phyloP scores from a whole-genome alignment of 257 asterid genomes.

The Nicotiana tomentosiformis region DNA sequence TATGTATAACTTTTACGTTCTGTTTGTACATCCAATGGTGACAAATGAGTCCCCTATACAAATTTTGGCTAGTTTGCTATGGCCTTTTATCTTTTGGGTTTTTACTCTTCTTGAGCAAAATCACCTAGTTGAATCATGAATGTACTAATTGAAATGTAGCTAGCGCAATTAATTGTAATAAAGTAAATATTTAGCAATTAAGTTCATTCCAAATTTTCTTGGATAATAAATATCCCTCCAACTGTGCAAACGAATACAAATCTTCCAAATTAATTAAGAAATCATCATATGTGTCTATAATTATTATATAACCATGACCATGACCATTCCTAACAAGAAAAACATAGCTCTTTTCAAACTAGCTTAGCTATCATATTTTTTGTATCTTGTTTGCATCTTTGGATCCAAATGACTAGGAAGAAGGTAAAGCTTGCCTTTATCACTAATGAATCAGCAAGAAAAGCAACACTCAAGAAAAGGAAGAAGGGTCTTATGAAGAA shows the following conservation, averaged over 20 bases:
- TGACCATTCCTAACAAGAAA: constrained; percentile 10
- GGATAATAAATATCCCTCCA: not conserved
- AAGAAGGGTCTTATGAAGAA: constrained; percentile 57
- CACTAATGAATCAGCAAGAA: constrained; percentile 58
- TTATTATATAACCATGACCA: constrained; percentile 34
- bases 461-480: constrained; percentile 74
- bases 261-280: constrained; percentile 39
- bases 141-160: too few species aligned
- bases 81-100: too few species aligned
- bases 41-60: too few species aligned
- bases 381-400: constrained; percentile 9
- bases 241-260: constrained; percentile 20
- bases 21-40: too few species aligned
- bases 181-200: not conserved
- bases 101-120: too few species aligned
- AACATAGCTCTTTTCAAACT: not conserved
- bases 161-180: not conserved
- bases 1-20: too few species aligned
- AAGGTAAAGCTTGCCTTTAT: constrained; percentile 78
- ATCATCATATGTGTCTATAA: constrained; percentile 3
- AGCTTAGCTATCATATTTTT: not conserved
- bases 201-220: constrained; percentile 20
- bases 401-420: constrained; percentile 53
- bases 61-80: too few species aligned
- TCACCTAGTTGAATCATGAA: too few species aligned